Percentiles rank a stretch among this genome's conserved stretches.
Conservation (phyloP, 2,329 filamentous ascomycete species). For the Aspergillus melleus region DNA sequence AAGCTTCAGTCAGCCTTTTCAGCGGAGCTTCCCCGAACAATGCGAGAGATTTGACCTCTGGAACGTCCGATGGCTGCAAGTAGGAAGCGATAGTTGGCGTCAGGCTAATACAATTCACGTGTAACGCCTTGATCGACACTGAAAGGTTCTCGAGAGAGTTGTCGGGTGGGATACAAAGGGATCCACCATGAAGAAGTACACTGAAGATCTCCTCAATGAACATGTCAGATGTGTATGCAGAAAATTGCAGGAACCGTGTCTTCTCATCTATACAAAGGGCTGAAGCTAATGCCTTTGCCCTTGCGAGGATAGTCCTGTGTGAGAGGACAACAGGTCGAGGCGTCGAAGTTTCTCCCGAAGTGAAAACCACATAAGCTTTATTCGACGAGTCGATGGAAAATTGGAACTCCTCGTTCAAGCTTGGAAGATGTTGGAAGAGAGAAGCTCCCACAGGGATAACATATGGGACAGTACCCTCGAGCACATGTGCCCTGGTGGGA, state of each 20-base stretch:
- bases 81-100: conserved; percentile 30
- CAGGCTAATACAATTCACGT: conserved; percentile 34
- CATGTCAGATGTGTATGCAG: conserved; percentile 48
- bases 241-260: conserved; percentile 42
- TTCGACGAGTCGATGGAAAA: conserved; percentile 17
- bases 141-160: conserved; percentile 55
- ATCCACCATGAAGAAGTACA: conserved; percentile 44
- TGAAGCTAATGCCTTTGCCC: conserved; percentile 30
- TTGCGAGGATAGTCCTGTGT: conserved; percentile 33
- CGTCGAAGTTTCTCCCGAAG: conserved; percentile 29
- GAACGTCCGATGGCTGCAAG: conserved; percentile 29
- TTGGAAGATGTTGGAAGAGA: conserved; percentile 37
- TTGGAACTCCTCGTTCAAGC: not conserved
- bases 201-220: conserved; percentile 43
- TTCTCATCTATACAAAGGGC: conserved; percentile 20
- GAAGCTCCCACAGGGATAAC: conserved; percentile 35
- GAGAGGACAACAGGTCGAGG: conserved; percentile 38
- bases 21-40: conserved; percentile 22
- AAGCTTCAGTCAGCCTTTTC: conserved; percentile 1
- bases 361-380: conserved; percentile 37
- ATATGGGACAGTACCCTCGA: conserved; percentile 44
- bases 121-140: conserved; percentile 47
- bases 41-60: conserved; percentile 23
- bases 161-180: conserved; percentile 48
- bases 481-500: conserved; percentile 35